Conservation (phyloP, 148 eudicot species). For the Fagopyrum esculentum region DNA sequence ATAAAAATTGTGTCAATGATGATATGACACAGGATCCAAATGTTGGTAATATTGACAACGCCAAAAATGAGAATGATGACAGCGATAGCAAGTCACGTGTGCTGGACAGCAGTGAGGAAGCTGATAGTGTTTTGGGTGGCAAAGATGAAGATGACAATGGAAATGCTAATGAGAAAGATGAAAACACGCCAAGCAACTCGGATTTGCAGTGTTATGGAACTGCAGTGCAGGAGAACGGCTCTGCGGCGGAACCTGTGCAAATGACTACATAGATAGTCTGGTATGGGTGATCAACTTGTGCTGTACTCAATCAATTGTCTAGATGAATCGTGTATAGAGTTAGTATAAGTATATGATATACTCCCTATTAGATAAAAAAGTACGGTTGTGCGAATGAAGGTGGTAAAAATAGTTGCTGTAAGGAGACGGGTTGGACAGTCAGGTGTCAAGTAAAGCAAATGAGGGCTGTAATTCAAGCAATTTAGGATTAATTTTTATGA, state of each 20-base stretch:
- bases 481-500: neutral
- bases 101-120: neutral
- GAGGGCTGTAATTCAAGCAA: neutral
- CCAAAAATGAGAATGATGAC: neutral
- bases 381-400: neutral
- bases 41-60: neutral
- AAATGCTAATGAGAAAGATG: neutral
- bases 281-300: neutral
- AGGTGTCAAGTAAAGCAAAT: neutral
- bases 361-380: too few relatives aligned
- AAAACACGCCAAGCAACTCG: neutral
- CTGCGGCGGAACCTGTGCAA: neutral
- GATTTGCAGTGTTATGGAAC: neutral
- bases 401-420: neutral
- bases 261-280: neutral
- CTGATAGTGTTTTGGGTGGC: neutral
- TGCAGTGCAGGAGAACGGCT: neutral
- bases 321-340: constrained; percentile 5
- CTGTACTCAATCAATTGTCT: neutral
- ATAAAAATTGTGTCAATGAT: neutral
- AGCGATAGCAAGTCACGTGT: neutral
- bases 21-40: neutral
- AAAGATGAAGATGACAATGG: neutral
- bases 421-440: constrained; percentile 4
- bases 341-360: constrained; percentile 7